A percentile compares a stretch with the other conserved stretches of the same genome.
Evolutionary conservation across 306 rosid genomes (phyloP).

Genomic region (Cucurbita argyrosperma): DNA sequence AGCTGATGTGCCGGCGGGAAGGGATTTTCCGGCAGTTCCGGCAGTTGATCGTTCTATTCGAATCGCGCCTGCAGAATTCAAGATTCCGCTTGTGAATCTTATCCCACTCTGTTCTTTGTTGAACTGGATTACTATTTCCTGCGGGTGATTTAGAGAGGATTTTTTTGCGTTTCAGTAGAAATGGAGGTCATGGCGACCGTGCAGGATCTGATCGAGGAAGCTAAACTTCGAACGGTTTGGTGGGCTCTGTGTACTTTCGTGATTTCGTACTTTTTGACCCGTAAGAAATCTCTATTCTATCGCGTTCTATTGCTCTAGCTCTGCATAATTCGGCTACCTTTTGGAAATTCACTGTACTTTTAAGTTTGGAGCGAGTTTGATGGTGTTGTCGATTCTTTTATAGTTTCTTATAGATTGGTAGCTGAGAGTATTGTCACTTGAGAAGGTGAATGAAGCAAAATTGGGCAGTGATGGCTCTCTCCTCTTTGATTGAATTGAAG

Average conservation of each 20-base stretch:
- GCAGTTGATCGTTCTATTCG: neutral
- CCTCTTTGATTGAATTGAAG: neutral
- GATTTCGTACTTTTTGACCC: slow-evolving; percentile 60
- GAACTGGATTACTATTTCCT: neutral
- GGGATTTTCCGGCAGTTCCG: neutral
- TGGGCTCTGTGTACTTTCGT: slow-evolving; percentile 75
- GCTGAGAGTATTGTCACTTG: neutral
- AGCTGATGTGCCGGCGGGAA: neutral
- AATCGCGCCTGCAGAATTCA: neutral
- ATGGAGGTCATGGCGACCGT: slow-evolving; percentile 53
- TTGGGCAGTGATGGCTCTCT: neutral
- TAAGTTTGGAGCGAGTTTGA: neutral
- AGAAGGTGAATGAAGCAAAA: neutral
- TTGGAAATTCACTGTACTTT: neutral
- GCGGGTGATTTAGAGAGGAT: neutral
- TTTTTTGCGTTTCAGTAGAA: slow-evolving; percentile 8
- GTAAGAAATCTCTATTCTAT: slow-evolving; percentile 26
- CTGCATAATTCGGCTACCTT: neutral
- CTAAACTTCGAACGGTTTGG: slow-evolving; percentile 71
- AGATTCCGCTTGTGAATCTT: neutral
- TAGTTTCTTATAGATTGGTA: neutral
- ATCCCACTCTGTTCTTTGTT: neutral
- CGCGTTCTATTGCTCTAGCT: neutral
- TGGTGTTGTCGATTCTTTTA: neutral
- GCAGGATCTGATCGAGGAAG: slow-evolving; percentile 69